Conservation (phyloP, 1,284 basidiomycete genomes). For the Trichosporon coremiiforme region DNA sequence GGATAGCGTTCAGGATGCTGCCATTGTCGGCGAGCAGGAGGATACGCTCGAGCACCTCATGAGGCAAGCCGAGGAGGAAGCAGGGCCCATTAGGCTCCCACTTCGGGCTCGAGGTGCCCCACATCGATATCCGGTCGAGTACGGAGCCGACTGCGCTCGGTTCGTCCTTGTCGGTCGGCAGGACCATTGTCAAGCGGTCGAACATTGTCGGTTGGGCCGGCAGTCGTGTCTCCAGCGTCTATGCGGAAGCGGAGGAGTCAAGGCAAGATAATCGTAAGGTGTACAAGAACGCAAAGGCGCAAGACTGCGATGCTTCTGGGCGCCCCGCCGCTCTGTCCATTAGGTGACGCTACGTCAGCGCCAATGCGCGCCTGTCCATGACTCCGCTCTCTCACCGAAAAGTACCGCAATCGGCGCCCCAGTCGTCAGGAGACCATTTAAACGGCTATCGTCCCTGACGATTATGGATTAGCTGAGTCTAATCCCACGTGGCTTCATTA, state of each 20-base stretch:
- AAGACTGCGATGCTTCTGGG: background rate
- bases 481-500: conserved; percentile 16
- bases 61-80: conserved; percentile 18
- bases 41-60: conserved; percentile 23
- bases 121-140: conserved; percentile 13
- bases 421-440: conserved; percentile 5
- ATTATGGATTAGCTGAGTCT: background rate
- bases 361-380: background rate
- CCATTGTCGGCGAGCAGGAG: background rate
- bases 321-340: background rate
- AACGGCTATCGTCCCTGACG: background rate
- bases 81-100: background rate
- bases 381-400: background rate
- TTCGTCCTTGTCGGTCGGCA: conserved; percentile 10
- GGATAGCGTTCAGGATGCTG: background rate
- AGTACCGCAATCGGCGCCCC: background rate
- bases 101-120: background rate
- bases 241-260: background rate
- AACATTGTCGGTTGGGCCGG: conserved; percentile 6
- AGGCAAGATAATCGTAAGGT: background rate
- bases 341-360: conserved; percentile 6
- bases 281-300: background rate
- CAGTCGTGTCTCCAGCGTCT: background rate
- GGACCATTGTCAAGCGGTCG: conserved; percentile 15
- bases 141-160: background rate